A percentile compares a stretch with the other conserved stretches of the same genome.
phyloP scores from a whole-genome alignment of 2,329 filamentous ascomycete species.

The Cryphonectria carpinicola region DNA sequence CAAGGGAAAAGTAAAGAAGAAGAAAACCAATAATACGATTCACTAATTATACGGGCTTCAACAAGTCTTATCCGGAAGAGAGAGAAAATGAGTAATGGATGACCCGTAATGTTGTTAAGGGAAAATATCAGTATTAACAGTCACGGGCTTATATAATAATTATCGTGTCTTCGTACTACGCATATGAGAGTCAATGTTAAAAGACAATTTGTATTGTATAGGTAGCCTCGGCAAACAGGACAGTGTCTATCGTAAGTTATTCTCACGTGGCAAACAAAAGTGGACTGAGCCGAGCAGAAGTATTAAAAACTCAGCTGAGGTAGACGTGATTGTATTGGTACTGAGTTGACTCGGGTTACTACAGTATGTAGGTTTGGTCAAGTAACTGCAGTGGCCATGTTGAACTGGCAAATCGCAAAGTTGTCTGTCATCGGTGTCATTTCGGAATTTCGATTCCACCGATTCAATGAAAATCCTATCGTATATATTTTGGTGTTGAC shows the following conservation, averaged over 20 bases:
- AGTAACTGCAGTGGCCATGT: neutral
- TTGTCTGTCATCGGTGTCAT: neutral
- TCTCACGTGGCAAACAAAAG: neutral
- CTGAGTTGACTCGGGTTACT: neutral
- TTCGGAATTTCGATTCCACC: neutral
- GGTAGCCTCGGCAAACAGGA: neutral
- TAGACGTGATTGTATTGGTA: neutral
- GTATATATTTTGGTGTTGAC: neutral
- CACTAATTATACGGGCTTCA: neutral
- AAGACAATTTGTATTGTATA: neutral
- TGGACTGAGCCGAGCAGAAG: neutral
- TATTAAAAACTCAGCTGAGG: neutral
- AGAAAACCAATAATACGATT: neutral
- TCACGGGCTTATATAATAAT: neutral
- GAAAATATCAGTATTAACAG: neutral
- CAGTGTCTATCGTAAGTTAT: neutral
- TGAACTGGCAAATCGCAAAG: neutral
- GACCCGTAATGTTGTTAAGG: neutral
- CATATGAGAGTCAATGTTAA: neutral
- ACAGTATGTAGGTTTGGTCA: neutral
- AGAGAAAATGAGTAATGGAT: neutral
- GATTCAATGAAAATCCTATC: neutral
- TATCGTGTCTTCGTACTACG: neutral
- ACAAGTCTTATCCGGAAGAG: neutral
- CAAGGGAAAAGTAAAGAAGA: neutral